These are phyloP conservation scores for Ustilago lituana DNA, from an alignment of 1,284 basidiomycete species.

Conservation along the genomic window DNA sequence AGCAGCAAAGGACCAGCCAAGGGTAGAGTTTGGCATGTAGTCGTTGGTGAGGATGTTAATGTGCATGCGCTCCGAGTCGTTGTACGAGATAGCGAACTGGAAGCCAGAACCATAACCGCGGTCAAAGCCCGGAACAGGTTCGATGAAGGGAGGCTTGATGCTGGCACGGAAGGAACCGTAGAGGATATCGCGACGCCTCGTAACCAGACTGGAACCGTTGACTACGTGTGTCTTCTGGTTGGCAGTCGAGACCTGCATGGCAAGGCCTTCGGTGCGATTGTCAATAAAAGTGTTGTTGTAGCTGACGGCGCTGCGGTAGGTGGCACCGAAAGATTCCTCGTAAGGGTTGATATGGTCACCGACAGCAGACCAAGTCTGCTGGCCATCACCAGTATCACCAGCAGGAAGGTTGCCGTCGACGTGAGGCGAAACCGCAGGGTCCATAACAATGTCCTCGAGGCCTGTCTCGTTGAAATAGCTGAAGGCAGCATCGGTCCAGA, in stretches of 20 bases:
- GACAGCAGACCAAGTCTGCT: slow-evolving; percentile 50
- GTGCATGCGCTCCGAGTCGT: slow-evolving; percentile 41
- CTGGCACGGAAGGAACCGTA: slow-evolving; percentile 55
- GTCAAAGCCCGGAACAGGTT: slow-evolving; percentile 16
- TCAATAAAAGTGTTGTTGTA: slow-evolving; percentile 54
- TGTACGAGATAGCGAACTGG: slow-evolving; percentile 43
- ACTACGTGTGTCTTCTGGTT: slow-evolving; percentile 42
- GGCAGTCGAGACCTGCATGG: slow-evolving; percentile 46
- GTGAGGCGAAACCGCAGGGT: slow-evolving; percentile 40
- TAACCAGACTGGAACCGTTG: slow-evolving; percentile 46
- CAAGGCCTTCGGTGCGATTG: slow-evolving; percentile 43
- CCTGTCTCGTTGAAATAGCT: slow-evolving; percentile 60
- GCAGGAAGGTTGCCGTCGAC: slow-evolving; percentile 20
- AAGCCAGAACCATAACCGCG: slow-evolving; percentile 41
- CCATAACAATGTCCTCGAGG: slow-evolving; percentile 41
- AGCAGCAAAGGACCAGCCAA: slow-evolving; percentile 49
- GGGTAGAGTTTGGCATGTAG: slow-evolving; percentile 48
- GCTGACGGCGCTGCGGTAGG: slow-evolving; percentile 39
- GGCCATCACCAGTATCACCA: slow-evolving; percentile 44
- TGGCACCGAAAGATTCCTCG: slow-evolving; percentile 53
- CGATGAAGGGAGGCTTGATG: slow-evolving; percentile 45
- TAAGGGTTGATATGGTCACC: slow-evolving; percentile 49
- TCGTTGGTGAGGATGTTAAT: slow-evolving; percentile 43
- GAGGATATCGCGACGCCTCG: slow-evolving; percentile 57
- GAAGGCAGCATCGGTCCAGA: slow-evolving; percentile 61